Percentiles rank a stretch among this genome's conserved stretches.
Evolutionary conservation across 2,329 filamentous ascomycete genomes (phyloP).

Genomic region (Aureobasidium pullulans): DNA sequence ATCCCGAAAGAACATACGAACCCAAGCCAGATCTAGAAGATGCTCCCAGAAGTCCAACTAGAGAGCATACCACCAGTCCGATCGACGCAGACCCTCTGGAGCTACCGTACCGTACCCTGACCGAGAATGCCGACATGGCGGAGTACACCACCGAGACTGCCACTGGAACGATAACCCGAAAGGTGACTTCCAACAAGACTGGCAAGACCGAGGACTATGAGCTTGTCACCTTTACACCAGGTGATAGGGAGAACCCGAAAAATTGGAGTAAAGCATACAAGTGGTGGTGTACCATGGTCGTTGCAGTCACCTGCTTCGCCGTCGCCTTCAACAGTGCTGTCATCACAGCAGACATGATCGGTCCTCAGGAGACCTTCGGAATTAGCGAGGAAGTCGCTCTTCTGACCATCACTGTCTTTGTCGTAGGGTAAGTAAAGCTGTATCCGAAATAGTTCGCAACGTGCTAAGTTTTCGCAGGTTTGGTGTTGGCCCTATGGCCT

Average conservation of each 20-base stretch:
- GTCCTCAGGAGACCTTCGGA: conserved; percentile 55
- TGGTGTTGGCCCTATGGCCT: conserved; percentile 66
- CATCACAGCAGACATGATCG: conserved; percentile 67
- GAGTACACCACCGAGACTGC: conserved; percentile 23
- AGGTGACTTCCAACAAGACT: conserved; percentile 21
- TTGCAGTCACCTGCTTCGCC: conserved; percentile 50
- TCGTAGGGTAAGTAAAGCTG: conserved; percentile 53
- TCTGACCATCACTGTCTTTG: conserved; percentile 67
- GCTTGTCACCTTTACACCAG: conserved; percentile 62
- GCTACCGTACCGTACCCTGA: conserved; percentile 19
- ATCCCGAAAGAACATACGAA: background rate
- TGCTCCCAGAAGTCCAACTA: background rate
- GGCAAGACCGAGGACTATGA: conserved; percentile 38
- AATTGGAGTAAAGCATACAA: conserved; percentile 38
- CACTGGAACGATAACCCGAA: conserved; percentile 17
- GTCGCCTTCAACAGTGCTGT: conserved; percentile 56
- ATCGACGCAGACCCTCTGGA: conserved; percentile 11
- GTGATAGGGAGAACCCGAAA: conserved; percentile 41
- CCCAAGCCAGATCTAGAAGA: background rate
- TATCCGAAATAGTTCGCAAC: too few species aligned
- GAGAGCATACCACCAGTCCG: background rate
- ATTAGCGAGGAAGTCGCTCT: conserved; percentile 67
- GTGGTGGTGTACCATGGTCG: conserved; percentile 64
- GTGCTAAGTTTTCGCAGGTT: conserved; percentile 47
- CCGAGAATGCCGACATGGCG: conserved; percentile 19